These are phyloP conservation scores for Macrolepiota fuliginosa DNA, from an alignment of 768 basidiomycete genomes.

Conservation along the genomic window DNA sequence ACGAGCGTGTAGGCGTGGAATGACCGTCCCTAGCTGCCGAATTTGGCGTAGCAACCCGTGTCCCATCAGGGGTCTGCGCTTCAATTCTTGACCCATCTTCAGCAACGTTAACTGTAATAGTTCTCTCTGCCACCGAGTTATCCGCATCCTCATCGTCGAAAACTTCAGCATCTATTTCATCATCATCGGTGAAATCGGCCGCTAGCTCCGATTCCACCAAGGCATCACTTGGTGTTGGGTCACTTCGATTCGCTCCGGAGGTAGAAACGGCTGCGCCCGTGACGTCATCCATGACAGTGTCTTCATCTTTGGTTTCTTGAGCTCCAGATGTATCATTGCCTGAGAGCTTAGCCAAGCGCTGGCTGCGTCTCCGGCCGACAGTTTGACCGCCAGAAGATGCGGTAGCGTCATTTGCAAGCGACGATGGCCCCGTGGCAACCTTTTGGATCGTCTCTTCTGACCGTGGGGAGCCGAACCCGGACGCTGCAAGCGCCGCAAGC, in stretches of 20 bases:
- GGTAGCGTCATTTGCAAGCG: slow-evolving; percentile 23
- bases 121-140: slow-evolving; percentile 70
- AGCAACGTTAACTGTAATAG: slow-evolving; percentile 78
- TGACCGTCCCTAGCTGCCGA: slow-evolving; percentile 40
- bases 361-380: slow-evolving; percentile 71
- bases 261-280: slow-evolving; percentile 17
- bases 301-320: slow-evolving; percentile 10
- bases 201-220: slow-evolving; percentile 62
- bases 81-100: slow-evolving; percentile 94
- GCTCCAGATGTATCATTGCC: slow-evolving; percentile 12
- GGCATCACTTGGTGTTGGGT: slow-evolving; percentile 52
- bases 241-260: slow-evolving; percentile 20
- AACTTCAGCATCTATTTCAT: slow-evolving; percentile 84
- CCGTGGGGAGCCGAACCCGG: slow-evolving; percentile 58
- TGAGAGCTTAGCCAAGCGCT: slow-evolving; percentile 71
- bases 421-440: slow-evolving; percentile 22
- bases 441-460: slow-evolving; percentile 33
- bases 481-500: slow-evolving; percentile 85
- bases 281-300: slow-evolving; percentile 10
- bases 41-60: slow-evolving; percentile 86
- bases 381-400: slow-evolving; percentile 32
- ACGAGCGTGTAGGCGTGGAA: slow-evolving; percentile 25
- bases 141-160: slow-evolving; percentile 88
- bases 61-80: slow-evolving; percentile 96
- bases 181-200: slow-evolving; percentile 83